Evolutionary conservation across 2,329 filamentous ascomycete genomes (phyloP), one percentile per base, ranked within the genome.

Genomic region (Aspergillus neotritici): DNA sequence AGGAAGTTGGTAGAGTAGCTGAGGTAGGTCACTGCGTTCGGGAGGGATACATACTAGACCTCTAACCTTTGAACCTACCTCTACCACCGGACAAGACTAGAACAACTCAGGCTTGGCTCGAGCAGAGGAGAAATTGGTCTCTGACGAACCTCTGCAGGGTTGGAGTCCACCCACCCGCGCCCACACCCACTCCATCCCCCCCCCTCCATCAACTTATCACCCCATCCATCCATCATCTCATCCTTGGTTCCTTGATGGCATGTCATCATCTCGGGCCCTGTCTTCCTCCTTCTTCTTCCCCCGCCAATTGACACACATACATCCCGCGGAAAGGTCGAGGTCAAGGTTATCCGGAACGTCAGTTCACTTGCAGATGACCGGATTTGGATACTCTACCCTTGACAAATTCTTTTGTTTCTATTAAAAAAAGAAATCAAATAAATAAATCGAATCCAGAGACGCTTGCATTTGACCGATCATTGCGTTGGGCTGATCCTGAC

Each of bases 121-220:
- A 25, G 9, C 7, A 25, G 21, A 25, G 17, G 17, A 25, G 21
- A 5, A 25, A 9, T 25, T 25, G 21, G 21, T 25, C 21, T 25
- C 21, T 25, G 21, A 25, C 21, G 21, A 25, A 25, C 21, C 21
- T 25, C 21, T 25, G 21, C 21, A 25, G 21, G 21, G 21, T 25
- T 25, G 21, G 21, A 25, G 21, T 25, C 21, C 21, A 25, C 30
- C 37, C 37, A 17, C 25, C 37, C 43, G n/a, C n/a, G n/a, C n/a
- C n/a, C n/a, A n/a, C n/a, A n/a, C 37, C 43, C 43, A 38, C 39
- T 44, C 43, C 37, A 46, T 47, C 31, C n/a, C 37, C 43, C 37
- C 43, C 43, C 43, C 39, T 44, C 43, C 37, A 46, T 47, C 31
- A 38, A 39, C 41, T 47, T 41, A 43, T 34, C 33, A 25, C 34